Conservation (phyloP, 352 stramenopile genomes). For the Globisporangium paddicum region DNA sequence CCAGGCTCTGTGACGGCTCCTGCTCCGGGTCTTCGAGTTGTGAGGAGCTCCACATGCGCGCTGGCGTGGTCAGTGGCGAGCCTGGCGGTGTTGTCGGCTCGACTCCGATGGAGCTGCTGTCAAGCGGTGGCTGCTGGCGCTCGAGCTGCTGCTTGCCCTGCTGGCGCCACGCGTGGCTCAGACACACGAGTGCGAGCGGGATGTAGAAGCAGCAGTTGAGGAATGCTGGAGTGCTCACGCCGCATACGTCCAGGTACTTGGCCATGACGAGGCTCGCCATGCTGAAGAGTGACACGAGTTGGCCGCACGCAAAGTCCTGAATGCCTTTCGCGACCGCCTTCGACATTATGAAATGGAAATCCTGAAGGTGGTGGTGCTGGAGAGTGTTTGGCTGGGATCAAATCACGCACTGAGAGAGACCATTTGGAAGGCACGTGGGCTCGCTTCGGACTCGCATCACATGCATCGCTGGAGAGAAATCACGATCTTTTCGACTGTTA, state of each 20-base stretch:
- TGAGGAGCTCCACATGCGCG: neutral
- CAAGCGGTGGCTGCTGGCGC: neutral
- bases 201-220: constrained; percentile 41
- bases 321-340: neutral
- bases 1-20: neutral
- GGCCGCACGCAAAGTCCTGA: constrained; percentile 30
- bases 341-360: neutral
- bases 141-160: constrained; percentile 2
- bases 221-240: constrained; percentile 24
- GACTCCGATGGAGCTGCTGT: neutral
- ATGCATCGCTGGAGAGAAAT: too few relatives aligned
- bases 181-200: constrained; percentile 19
- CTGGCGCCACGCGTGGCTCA: constrained; percentile 2
- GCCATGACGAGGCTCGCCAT: constrained; percentile 30
- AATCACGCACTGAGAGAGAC: constrained; percentile 1
- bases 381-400: neutral
- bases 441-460: neutral
- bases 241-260: constrained; percentile 28
- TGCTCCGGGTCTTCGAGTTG: neutral
- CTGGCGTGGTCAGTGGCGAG: constrained; percentile 6
- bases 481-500: neutral
- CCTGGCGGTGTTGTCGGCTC: neutral
- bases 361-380: neutral
- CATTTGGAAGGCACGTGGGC: neutral
- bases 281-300: constrained; percentile 40